phyloP scores from a whole-genome alignment of 163 green algal species.

The Prototheca wickerhamii region DNA sequence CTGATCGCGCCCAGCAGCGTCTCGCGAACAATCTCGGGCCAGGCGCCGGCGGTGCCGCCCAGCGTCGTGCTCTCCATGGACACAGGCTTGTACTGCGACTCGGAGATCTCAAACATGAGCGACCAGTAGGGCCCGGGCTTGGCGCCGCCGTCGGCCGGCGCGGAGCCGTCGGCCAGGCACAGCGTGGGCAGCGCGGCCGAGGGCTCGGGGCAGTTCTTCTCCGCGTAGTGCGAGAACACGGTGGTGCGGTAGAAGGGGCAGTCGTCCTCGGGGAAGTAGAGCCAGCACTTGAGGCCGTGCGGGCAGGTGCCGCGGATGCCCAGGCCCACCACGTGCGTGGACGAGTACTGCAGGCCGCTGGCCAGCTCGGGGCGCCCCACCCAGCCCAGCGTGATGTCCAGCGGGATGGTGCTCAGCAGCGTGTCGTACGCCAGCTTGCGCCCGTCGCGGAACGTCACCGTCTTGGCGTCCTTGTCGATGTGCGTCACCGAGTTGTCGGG shows the following conservation, averaged over 20 bases:
- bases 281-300: slow-evolving; percentile 85
- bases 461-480: slow-evolving; percentile 68
- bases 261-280: slow-evolving; percentile 85
- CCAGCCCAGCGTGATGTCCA: slow-evolving; percentile 74
- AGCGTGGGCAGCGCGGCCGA: slow-evolving; percentile 60
- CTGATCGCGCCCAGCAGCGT: slow-evolving; percentile 66
- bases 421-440: slow-evolving; percentile 59
- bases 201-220: slow-evolving; percentile 63
- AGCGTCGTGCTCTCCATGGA: slow-evolving; percentile 34
- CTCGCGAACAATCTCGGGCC: slow-evolving; percentile 61
- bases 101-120: slow-evolving; percentile 82
- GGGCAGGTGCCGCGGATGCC: slow-evolving; percentile 70
- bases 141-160: slow-evolving; percentile 4
- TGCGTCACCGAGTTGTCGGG: slow-evolving; percentile 23
- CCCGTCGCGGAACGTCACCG: slow-evolving; percentile 50
- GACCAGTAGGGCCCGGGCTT: slow-evolving; percentile 72
- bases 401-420: slow-evolving; percentile 72
- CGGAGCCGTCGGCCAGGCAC: slow-evolving; percentile 50
- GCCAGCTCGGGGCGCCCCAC: slow-evolving; percentile 60
- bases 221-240: slow-evolving; percentile 85
- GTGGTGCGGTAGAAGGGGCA: slow-evolving; percentile 80
- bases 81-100: slow-evolving; percentile 71
- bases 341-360: slow-evolving; percentile 64
- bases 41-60: slow-evolving; percentile 23
- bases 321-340: slow-evolving; percentile 80